Percentiles rank a stretch among this genome's conserved stretches.
These are phyloP conservation scores for Carex myosuroides DNA, from an alignment of 176 grass and related monocot species.

Conservation along the genomic window DNA sequence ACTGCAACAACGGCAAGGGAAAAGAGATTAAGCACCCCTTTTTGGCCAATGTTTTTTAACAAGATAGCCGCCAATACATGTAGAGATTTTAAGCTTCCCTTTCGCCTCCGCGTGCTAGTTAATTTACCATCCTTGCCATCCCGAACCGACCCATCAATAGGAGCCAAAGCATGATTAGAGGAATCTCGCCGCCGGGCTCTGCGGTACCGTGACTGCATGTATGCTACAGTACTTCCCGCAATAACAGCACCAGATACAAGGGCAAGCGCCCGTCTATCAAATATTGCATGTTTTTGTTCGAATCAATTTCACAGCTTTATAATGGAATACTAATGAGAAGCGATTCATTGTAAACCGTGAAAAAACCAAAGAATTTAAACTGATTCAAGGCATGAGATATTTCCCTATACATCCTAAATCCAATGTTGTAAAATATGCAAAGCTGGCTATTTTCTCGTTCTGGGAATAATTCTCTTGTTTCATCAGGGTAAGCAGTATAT, in stretches of 20 bases:
- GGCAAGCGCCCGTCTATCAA: slow-evolving; percentile 56
- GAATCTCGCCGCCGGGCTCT: neutral
- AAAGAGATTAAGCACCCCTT: slow-evolving; percentile 56
- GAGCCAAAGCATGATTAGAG: slow-evolving; percentile 15
- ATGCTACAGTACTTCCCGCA: slow-evolving; percentile 74
- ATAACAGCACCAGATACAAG: slow-evolving; percentile 72
- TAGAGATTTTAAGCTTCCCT: slow-evolving; percentile 56
- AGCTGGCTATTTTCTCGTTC: neutral
- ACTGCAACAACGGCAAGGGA: slow-evolving; percentile 55
- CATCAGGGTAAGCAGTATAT: neutral
- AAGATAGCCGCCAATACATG: slow-evolving; percentile 81
- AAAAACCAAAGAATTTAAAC: neutral
- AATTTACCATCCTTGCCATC: slow-evolving; percentile 26
- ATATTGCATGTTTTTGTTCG: slow-evolving; percentile 4
- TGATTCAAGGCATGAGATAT: neutral
- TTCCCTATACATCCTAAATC: neutral
- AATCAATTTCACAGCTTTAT: neutral
- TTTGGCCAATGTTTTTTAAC: slow-evolving; percentile 66
- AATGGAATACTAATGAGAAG: neutral
- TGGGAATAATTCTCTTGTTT: neutral
- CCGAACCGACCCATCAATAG: slow-evolving; percentile 26
- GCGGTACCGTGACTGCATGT: slow-evolving; percentile 40
- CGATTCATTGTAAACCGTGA: neutral
- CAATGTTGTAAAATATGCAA: neutral
- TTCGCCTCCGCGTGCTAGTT: slow-evolving; percentile 28